Evolutionary conservation across 352 stramenopile genomes (phyloP), one percentile per base, ranked within the genome.

Genomic region (Globisporangium carolinianum): DNA sequence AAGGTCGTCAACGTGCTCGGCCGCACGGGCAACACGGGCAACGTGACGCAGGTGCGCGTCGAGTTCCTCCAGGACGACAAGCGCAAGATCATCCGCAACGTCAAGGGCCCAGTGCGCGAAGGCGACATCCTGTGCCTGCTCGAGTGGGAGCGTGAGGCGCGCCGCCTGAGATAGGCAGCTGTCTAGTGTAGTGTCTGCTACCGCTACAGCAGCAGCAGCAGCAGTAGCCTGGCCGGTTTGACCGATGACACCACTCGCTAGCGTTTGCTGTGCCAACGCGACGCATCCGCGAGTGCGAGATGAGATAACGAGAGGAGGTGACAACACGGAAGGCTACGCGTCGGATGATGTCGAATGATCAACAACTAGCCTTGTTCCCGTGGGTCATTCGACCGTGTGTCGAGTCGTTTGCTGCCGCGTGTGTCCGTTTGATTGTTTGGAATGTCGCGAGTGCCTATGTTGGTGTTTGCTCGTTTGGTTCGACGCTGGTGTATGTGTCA

Each of bases 11-110:
- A 95, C 71, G 97, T 99, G 71, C 86, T 99, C 62, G 97, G 97
- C 79, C 96, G 97, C 77, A 99, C 97, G 61, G 97, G 97, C 73
- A 99, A 98, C 94, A 99, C 97, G 65, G 97, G 97, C 87, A 99
- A 99, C 82, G 97, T 99, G 53, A 99, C 97, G 67, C 97, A 99
- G 74, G 91, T 98, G 52, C 95, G 97, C 75, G 97, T 99, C 60
- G 97, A 99, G 83, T 99, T 99, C 83, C 91, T 99, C 68, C 95
- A 99, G 79, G 94, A 98, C 69, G 89, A 98, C 77, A 97, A 96
- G 72, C 95, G 97, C 79, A 98, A 94, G 71, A 99, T 99, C 83
- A 98, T 99, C 70, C 90, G 97, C 69, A 99, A 99, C 83, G 97
- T 99, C 68, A 99, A 99, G 89, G 97, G 97, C 75, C 97, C 96